These are phyloP conservation scores for Starmerella lactis-condensi DNA, from an alignment of 805 yeast genomes.

Conservation along the genomic window DNA sequence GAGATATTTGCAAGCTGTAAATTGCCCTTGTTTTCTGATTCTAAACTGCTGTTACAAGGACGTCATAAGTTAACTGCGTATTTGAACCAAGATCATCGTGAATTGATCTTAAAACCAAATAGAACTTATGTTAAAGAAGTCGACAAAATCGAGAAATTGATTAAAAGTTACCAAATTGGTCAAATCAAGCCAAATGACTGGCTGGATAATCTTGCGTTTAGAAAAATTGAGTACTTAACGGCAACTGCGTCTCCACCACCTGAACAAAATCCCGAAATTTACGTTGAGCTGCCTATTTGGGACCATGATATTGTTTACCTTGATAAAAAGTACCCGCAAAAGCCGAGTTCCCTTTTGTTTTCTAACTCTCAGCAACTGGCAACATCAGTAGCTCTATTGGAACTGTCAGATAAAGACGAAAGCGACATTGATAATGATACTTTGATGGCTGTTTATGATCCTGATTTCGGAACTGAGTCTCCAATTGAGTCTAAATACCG, in stretches of 20 bases:
- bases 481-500: conserved; percentile 82
- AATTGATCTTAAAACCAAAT: neutral
- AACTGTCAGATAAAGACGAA: conserved; percentile 2
- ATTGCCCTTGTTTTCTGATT: conserved; percentile 39
- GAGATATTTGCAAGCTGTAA: conserved; percentile 43
- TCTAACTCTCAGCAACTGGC: conserved; percentile 17
- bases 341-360: conserved; percentile 15
- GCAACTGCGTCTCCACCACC: conserved; percentile 14
- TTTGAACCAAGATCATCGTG: neutral
- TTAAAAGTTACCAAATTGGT: conserved; percentile 50
- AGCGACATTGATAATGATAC: conserved; percentile 14
- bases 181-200: conserved; percentile 45
- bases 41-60: conserved; percentile 51
- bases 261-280: conserved; percentile 23
- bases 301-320: conserved; percentile 56
- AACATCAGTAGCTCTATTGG: conserved; percentile 15
- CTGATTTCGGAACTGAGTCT: conserved; percentile 48
- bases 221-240: conserved; percentile 30
- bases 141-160: conserved; percentile 33
- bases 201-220: conserved; percentile 51
- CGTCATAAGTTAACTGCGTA: conserved; percentile 37
- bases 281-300: conserved; percentile 43
- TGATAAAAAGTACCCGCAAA: conserved; percentile 23
- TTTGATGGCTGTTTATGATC: conserved; percentile 36
- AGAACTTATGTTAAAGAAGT: conserved; percentile 22